Evolutionary conservation across 1,284 basidiomycete genomes (phyloP).

Genomic region (Boletus smithii): DNA sequence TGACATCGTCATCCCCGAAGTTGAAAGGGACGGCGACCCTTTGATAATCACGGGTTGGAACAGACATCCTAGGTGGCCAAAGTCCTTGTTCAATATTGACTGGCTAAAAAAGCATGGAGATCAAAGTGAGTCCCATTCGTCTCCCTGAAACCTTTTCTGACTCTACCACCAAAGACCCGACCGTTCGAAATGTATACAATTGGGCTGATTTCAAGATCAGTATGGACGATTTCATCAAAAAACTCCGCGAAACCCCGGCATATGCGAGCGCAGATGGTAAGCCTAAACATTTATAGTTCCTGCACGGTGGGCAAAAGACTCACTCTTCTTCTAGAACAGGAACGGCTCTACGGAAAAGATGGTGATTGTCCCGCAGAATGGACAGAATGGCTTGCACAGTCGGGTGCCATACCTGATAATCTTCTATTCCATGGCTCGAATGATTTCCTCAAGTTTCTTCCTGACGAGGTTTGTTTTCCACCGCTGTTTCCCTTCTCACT

Average conservation of each 20-base stretch:
- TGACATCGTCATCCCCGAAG: constrained; percentile 38
- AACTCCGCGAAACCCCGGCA: constrained; percentile 34
- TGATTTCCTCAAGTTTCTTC: constrained; percentile 56
- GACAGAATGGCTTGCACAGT: constrained; percentile 52
- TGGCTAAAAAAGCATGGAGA: constrained; percentile 44
- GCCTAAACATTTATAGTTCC: not conserved
- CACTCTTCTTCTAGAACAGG: constrained; percentile 42
- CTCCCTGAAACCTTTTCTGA: constrained; percentile 4
- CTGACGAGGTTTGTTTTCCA: constrained; percentile 38
- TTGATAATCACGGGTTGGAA: constrained; percentile 61
- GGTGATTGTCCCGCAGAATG: constrained; percentile 60
- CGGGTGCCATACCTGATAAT: constrained; percentile 45
- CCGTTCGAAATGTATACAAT: constrained; percentile 53
- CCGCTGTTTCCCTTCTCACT: constrained; percentile 1
- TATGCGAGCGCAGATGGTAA: constrained; percentile 41
- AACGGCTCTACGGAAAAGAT: constrained; percentile 72
- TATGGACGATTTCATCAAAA: constrained; percentile 45
- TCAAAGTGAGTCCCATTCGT: constrained; percentile 31
- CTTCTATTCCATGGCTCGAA: constrained; percentile 48
- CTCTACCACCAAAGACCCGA: constrained; percentile 40
- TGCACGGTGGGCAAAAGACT: not conserved
- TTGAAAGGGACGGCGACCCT: constrained; percentile 53
- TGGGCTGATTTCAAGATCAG: constrained; percentile 45
- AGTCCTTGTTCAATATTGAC: constrained; percentile 49
- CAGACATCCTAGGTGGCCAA: constrained; percentile 50